Evolutionary conservation across 768 basidiomycete genomes (phyloP), one percentile per base, ranked within the genome.

Genomic region (Fibroporia radiculosa): DNA sequence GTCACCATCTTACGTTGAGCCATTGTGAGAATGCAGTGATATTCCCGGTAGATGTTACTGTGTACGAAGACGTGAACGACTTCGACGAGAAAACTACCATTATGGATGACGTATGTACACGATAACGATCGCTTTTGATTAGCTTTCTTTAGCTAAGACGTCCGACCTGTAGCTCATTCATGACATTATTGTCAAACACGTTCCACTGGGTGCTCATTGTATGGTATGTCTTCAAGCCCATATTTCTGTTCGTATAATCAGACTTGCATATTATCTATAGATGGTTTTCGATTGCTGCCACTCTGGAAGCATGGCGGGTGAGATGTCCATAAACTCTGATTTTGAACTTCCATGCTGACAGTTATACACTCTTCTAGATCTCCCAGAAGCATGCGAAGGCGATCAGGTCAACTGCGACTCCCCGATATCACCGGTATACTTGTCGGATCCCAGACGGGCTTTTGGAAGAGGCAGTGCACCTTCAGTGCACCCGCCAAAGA

Each of bases 251-350:
- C 14, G 14, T 3, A 6, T 5, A 14, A 2, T 3, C 4, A 23
- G 13, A n/a, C 5, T 25, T 18, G 12, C n/a, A 23, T 6, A 27
- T 14, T 10, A 4, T 18, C 18, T 39, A 22, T 19, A 62, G 60
- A 56, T 58, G 36, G 47, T 62, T 18, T 56, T 62, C 35, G 60
- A 62, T 41, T 58, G 54, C 33, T 62, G 60, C 31, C 58, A 59
- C 34, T 59, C 57, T 20, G 57, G 57, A 8, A 53, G 46, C 1
- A 48, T 48, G n/a, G 47, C 48, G 4, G 51, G 51, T 49, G 19
- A 25, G 34, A 35, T 7, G 14, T n/a, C n/a, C 29, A n/a, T 31
- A 31, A 31, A n/a, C n/a, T 31, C 29, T n/a, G n/a, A n/a, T n/a
- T n/a, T n/a, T n/a, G n/a, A n/a, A n/a, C n/a, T 14, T 18, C 7